Base-by-base conservation (phyloP, 768 basidiomycete genomes). In the Galerina marginata region DNA sequence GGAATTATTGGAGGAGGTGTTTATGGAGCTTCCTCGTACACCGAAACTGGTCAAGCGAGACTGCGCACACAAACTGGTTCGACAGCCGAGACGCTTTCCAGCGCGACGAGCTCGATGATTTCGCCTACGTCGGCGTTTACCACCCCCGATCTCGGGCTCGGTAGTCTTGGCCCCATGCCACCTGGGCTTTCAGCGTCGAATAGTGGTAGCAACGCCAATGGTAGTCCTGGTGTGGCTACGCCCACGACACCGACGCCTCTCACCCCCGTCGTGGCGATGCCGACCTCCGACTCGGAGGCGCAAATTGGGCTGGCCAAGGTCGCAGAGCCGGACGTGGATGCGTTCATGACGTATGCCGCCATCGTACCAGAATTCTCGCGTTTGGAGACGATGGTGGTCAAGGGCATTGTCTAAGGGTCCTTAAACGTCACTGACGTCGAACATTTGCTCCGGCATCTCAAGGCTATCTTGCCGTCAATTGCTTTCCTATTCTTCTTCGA, bases 351-450 rank as follows among this genome's bases (percentile, higher is more conserved):
- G 0, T 95, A 95, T 70, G 91, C 92, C 16, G 86, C 91, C 38
- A 90, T 93, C 70, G 89, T 94, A 15, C 90, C 91, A 26, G 93
- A 95, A 75, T 94, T 87, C 72, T 86, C 84, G 76, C 79, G 93
- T 43, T 74, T 95, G 64, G 93, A 95, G 75, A 83, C 85, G 10
- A 88, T 94, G 84, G 73, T 93, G 52, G 83, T 88, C 65, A 93
- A 92, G 68, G 81, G 78, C 25, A 82, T 83, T 48, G 80, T 83
- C 20, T 83, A 66, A 77, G 20, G 25, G 20, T 20, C 20, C 20
- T 20, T 20, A 20, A 20, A 20, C 20, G 20, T 1, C 20, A 20
- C 20, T 20, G 20, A 36, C 14, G 37, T 38, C 20, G 52, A 26
- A 16, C 9, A 37, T 37, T 11, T 37, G 6, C 50, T n/a, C 10